Base-by-base conservation (phyloP, 2,329 filamentous ascomycete species). In the Anisogramma anomala region DNA sequence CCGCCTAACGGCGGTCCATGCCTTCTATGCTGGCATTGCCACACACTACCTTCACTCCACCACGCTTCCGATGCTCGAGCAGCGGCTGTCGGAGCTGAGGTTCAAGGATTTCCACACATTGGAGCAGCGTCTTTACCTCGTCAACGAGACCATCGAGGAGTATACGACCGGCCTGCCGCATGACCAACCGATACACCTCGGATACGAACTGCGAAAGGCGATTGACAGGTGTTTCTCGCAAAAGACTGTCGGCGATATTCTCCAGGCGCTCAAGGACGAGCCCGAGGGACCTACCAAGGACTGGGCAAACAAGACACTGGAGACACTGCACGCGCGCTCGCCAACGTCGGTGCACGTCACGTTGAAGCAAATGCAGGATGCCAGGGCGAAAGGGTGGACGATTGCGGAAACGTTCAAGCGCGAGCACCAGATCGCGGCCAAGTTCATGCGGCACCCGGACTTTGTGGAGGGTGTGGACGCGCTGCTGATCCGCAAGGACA, bases 11-110 rank as follows among this genome's bases (percentile, higher is more conserved):
- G 91, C 91, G 32, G 81, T 80, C 10, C 84, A 96, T 58, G 82
- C 81, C 39, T 88, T 94, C 55, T 95, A 93, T 65, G 74, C 86
- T 33, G 91, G 91, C 44, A 71, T 98, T 53, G 91, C 91, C 46
- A 96, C 91, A 11, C 91, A 98, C 66, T 98, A 94, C 66, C 68
- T 98, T 50, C 84, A 98, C 70, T 94, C 89, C 32, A 87, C 84
- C 46, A 81, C 82, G 50, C 72, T 98, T 46, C 78, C 83, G 36
- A 75, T 77, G 52, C 73, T 98, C 43, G 86, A 94, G 60, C 72
- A 79, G 15, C 84, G 89, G 58, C 73, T 98, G 19, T 84, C 85
- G 1, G 91, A 98, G 64, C 72, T 98, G 48, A 74, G 80, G 20
- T 98, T 98, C 69, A 73, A 74, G 45, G 93, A 98, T 64, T 77